Conservation (phyloP, 164 flowering plant species). For the Berberis thunbergii region DNA sequence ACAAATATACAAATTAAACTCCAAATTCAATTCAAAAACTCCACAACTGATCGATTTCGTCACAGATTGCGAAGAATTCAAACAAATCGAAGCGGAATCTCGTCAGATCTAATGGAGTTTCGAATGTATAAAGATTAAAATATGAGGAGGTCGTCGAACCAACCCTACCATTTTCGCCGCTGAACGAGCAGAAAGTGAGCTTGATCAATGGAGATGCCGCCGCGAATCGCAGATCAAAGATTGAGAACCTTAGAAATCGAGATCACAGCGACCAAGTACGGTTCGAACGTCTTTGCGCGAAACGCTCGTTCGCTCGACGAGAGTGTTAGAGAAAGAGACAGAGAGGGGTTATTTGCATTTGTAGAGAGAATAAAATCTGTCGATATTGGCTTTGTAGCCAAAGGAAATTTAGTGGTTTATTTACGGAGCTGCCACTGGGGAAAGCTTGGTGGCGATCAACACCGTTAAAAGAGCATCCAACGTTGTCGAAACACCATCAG, state of each 20-base stretch:
- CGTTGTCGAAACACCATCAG: too few relatives aligned
- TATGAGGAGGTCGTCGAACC: constrained; percentile 2
- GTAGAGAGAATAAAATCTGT: too few relatives aligned
- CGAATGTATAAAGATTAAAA: neutral
- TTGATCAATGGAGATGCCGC: neutral
- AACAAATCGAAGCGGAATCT: constrained; percentile 5
- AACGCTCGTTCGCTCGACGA: too few relatives aligned
- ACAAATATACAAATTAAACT: too few relatives aligned
- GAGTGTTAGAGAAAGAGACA: neutral
- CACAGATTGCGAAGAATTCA: too few relatives aligned
- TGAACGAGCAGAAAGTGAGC: neutral
- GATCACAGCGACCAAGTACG: too few relatives aligned
- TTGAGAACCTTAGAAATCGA: neutral
- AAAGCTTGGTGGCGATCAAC: too few relatives aligned
- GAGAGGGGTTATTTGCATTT: too few relatives aligned
- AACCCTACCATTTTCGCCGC: constrained; percentile 30
- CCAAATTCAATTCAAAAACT: too few relatives aligned
- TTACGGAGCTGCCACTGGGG: neutral
- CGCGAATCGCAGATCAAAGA: neutral
- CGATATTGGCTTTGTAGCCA: neutral
- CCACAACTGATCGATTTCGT: too few relatives aligned
- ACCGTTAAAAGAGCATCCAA: too few relatives aligned
- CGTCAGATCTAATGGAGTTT: constrained; percentile 24
- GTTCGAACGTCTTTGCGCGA: too few relatives aligned
- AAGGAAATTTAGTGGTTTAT: neutral